Evolutionary conservation across 2,329 filamentous ascomycete genomes (phyloP), one percentile per base, ranked within the genome.

Genomic region (Cladophialophora exuberans): DNA sequence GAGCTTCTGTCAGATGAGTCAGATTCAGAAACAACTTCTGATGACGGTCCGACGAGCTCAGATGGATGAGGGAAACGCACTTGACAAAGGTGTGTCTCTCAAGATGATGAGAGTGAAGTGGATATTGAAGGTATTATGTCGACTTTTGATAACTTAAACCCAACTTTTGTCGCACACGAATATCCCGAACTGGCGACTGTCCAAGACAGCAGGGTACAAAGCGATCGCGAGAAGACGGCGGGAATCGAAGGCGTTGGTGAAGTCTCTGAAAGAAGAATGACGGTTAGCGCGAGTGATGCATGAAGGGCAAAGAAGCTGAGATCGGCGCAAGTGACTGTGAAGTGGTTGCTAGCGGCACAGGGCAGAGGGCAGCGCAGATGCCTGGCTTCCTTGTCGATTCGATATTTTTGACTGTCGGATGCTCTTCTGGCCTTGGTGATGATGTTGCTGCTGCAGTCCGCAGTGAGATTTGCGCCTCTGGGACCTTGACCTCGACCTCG

Each of bases 151-250:
- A 54, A 50, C 35, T 50, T 31, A 36, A 45, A 42, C 36, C 44
- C 58, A 55, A 57, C 58, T 61, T 57, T 61, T 61, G 48, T 51
- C 43, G 52, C 58, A 55, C 44, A 61, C 56, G 51, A 61, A 56
- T 61, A 61, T 56, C 48, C 55, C 52, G 52, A 61, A 54, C 44
- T 26, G n/a, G 47, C 48, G 26, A 55, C 46, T 55, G 38, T 56
- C 33, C 54, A 58, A 54, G 52, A 52, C 38, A 52, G 52, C 51
- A 52, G 56, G 51, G 51, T 43, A 49, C 58, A 54, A 61, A 52
- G 57, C 52, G 49, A 56, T 49, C 57, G 41, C 36, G 51, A 61
- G 47, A 52, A 44, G 26, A 53, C 36, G 57, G 44, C 44, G 58
- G 56, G 55, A 56, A 61, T 56, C 41, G 58, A 58, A 61, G 35